Conservation (phyloP, 148 eudicot genomes). For the Rhododendron griersonianum region DNA sequence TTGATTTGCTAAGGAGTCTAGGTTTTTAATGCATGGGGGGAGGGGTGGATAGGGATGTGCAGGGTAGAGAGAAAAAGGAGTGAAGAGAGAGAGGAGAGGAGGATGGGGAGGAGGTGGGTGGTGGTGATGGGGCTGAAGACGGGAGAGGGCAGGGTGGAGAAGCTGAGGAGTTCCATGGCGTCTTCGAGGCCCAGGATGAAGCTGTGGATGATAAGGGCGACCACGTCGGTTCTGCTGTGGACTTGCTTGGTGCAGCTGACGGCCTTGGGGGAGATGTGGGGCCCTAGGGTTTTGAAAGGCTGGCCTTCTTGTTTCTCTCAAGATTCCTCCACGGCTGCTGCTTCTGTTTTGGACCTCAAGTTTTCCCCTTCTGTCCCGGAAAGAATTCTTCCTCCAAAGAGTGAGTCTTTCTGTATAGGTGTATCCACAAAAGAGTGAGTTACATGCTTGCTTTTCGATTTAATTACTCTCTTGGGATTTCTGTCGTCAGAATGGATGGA, state of each 20-base stretch:
- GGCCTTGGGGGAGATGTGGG: conserved; percentile 70
- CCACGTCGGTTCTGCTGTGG: conserved; percentile 65
- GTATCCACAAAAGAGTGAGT: too few species aligned
- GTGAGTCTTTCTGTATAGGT: too few species aligned
- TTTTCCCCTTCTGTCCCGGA: conserved; percentile 29
- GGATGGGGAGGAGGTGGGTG: conserved; percentile 24
- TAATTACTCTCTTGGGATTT: background rate
- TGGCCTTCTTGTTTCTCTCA: conserved; percentile 73
- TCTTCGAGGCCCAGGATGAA: conserved; percentile 36
- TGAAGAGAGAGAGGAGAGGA: conserved; percentile 22
- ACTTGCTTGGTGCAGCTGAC: conserved; percentile 74
- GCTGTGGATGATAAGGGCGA: conserved; percentile 72
- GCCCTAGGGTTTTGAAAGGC: conserved; percentile 75
- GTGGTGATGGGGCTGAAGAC: conserved; percentile 31
- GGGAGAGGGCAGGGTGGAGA: conserved; percentile 12
- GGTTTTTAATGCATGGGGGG: conserved; percentile 10
- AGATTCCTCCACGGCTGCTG: conserved; percentile 7
- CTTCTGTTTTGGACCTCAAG: conserved; percentile 41
- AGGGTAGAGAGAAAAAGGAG: conserved; percentile 25
- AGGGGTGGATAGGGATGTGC: conserved; percentile 37
- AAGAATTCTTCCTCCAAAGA: conserved; percentile 69
- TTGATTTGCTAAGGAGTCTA: background rate
- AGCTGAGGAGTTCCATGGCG: conserved; percentile 16
- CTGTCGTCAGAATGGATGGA: background rate
- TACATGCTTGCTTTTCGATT: background rate